Evolutionary conservation across 2,329 filamentous ascomycete species (phyloP).

Genomic region (Arthrobotrys conoides): DNA sequence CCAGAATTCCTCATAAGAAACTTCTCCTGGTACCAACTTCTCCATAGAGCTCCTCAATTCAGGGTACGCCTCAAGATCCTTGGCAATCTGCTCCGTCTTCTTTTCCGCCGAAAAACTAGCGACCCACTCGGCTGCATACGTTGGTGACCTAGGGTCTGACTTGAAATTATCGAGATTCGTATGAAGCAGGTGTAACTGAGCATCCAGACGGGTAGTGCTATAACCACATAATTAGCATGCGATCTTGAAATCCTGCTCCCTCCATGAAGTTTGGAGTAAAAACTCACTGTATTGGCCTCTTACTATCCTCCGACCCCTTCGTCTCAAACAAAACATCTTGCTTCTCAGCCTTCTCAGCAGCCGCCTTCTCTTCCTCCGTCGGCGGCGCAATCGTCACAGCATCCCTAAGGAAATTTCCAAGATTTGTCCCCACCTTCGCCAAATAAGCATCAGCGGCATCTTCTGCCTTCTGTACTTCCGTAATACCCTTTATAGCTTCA

Average conservation of each 20-base stretch:
- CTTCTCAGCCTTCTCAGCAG: constrained; percentile 31
- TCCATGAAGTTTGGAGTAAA: constrained; percentile 2
- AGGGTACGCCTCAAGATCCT: constrained; percentile 85
- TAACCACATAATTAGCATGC: background rate
- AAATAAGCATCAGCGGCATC: constrained; percentile 97
- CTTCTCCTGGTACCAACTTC: constrained; percentile 90
- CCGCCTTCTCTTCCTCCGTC: constrained; percentile 71
- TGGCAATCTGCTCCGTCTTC: constrained; percentile 86
- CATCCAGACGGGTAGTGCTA: constrained; percentile 87
- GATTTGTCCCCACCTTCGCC: constrained; percentile 88
- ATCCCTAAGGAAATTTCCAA: constrained; percentile 89
- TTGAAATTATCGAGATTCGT: constrained; percentile 84
- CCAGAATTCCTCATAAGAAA: constrained; percentile 94
- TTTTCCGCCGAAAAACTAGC: constrained; percentile 82
- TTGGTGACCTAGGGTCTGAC: constrained; percentile 81
- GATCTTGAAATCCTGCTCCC: background rate
- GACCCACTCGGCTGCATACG: constrained; percentile 79
- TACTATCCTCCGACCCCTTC: constrained; percentile 86
- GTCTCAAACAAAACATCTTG: constrained; percentile 85
- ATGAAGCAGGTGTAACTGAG: constrained; percentile 95
- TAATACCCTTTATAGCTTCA: constrained; percentile 85
- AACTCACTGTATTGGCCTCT: constrained; percentile 83
- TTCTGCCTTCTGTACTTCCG: constrained; percentile 90
- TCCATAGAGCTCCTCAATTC: constrained; percentile 93
- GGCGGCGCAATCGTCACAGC: constrained; percentile 90